phyloP scores from a whole-genome alignment of 345 rosid genomes.

The Syzygium grande region DNA sequence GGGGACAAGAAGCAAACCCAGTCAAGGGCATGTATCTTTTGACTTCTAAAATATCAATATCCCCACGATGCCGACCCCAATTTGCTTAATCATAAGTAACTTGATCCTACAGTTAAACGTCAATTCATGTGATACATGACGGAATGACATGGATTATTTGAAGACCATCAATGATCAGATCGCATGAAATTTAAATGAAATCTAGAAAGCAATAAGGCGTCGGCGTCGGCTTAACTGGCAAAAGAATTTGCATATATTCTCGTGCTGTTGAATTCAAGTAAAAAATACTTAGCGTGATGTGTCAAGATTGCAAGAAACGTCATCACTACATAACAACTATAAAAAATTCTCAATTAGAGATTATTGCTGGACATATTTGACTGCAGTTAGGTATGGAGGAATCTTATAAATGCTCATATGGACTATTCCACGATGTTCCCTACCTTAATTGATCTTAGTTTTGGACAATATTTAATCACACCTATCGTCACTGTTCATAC shows the following conservation, averaged over 20 bases:
- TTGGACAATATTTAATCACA: background rate
- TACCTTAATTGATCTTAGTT: background rate
- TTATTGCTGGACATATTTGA: background rate
- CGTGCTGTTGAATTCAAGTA: too few relatives aligned
- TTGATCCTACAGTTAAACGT: too few relatives aligned
- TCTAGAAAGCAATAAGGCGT: too few relatives aligned
- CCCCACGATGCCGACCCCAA: background rate
- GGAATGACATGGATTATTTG: background rate
- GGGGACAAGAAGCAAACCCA: background rate
- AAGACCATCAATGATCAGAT: background rate
- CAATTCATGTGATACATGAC: background rate
- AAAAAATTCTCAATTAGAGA: background rate
- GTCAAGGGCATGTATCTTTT: background rate
- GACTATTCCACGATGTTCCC: background rate
- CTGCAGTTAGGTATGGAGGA: background rate
- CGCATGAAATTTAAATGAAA: background rate
- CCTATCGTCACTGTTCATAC: background rate
- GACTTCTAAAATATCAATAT: background rate
- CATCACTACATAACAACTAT: too few relatives aligned
- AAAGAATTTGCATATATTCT: too few relatives aligned
- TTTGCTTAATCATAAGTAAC: too few relatives aligned
- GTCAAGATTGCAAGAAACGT: too few relatives aligned
- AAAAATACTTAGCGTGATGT: too few relatives aligned
- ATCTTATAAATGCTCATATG: background rate
- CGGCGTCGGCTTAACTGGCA: too few relatives aligned